Conservation (phyloP, 139 green algal genomes). For the Chlamydomonas asymmetrica region DNA sequence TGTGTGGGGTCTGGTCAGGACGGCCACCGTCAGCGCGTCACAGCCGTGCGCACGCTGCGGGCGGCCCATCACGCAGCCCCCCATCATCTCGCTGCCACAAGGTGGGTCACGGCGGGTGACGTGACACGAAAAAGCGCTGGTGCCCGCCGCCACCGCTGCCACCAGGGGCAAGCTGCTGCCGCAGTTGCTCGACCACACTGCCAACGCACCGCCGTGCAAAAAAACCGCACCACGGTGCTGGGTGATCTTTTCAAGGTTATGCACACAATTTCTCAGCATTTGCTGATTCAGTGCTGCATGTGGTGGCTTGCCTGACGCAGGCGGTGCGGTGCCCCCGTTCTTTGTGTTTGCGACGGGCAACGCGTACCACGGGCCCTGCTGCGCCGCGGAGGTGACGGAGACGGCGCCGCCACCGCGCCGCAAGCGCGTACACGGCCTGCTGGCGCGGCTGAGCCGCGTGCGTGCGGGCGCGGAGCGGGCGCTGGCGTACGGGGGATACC, state of each 20-base stretch:
- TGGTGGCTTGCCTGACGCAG: no score
- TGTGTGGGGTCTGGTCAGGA: conserved; percentile 24
- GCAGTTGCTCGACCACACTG: no score
- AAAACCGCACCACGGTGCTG: no score
- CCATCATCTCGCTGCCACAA: conserved; percentile 27
- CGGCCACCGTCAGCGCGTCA: conserved; percentile 50
- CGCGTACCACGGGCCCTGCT: conserved; percentile 69
- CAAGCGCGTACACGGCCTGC: conserved; percentile 13
- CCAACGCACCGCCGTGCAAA: no score
- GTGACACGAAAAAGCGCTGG: no score
- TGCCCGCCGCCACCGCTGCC: no score
- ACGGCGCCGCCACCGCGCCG: conserved; percentile 32
- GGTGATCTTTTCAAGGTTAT: no score
- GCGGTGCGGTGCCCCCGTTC: conserved; percentile 65
- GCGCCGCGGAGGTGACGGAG: conserved; percentile 57
- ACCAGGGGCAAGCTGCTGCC: no score
- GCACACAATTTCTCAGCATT: no score
- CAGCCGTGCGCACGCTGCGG: conserved; percentile 67
- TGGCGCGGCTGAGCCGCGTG: conserved; percentile 2
- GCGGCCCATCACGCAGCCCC: conserved; percentile 39
- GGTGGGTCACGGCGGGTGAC: no score
- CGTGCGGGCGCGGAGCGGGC: not conserved
- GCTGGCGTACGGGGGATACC: not conserved
- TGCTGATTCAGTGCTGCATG: no score
- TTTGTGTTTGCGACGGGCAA: conserved; percentile 81